Base-by-base conservation (phyloP, 2,329 filamentous ascomycete genomes). In the Ophiostoma montium region DNA sequence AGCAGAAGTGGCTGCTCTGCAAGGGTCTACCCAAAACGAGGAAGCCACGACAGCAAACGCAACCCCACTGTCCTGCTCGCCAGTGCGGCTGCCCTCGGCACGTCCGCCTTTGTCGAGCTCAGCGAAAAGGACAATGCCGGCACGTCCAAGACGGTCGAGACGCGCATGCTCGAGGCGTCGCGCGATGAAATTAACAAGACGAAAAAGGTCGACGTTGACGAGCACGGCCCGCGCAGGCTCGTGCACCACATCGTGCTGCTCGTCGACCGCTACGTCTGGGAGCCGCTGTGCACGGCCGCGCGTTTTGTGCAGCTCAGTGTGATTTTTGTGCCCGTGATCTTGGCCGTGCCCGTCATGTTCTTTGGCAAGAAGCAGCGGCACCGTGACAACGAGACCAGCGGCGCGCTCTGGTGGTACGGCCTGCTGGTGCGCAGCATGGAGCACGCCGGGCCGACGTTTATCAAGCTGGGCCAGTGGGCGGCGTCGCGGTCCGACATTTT, bases 381-480 rank as follows among this genome's bases (percentile, higher is more conserved):
- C 32, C 75, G 74, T 50, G 82, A 87, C 57, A 78, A 86, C 55
- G 86, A 95, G 67, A 75, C 86, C 54, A 73, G 69, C 6, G 90
- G 92, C 1, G 89, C 89, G 0, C 60, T 96, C 3, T 95, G 86
- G 87, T 98, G 92, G 92, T 98, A 95, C 67, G 71, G 71, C 3
- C 92, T 95, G 59, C 66, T 98, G 35, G 88, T 96, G 10, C 75
- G 72, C 51, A 75, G 84, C 27, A 96, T 98, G 92, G 90, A 98
- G 66, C 75, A 81, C 61, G 87, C 90, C 16, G 92, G 92, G 0
- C 89, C 92, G 41, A 88, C 92, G 0, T 98, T 98, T 61, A 98
- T 98, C 68, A 98, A 98, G 80, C 78, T 98, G 49, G 92, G 92
- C 15, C 92, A 98, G 80, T 98, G 92, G 92, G 92, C 92, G 16